phyloP scores from a whole-genome alignment of 2,329 filamentous ascomycete genomes.

The Colletotrichum sp. region DNA sequence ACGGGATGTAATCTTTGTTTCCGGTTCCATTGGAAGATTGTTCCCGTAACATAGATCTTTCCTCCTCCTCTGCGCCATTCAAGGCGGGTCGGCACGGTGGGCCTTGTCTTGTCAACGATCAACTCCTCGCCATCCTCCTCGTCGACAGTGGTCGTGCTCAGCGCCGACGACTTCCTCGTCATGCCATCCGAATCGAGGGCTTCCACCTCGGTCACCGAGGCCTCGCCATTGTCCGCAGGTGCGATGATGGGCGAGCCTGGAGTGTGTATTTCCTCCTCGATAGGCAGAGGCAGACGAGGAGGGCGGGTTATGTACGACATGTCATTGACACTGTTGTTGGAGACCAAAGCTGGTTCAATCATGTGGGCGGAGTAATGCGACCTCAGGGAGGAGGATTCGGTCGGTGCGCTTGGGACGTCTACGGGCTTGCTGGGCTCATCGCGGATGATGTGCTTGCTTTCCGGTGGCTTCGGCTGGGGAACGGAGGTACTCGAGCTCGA shows the following conservation, averaged over 20 bases:
- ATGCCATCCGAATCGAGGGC: conserved; percentile 54
- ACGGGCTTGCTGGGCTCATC: conserved; percentile 60
- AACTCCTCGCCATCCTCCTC: conserved; percentile 82
- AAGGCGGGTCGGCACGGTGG: conserved; percentile 82
- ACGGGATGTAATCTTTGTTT: conserved; percentile 87
- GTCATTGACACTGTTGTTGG: conserved; percentile 64
- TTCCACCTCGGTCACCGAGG: conserved; percentile 57
- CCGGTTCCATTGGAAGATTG: conserved; percentile 96
- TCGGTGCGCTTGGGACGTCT: conserved; percentile 53
- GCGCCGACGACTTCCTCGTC: conserved; percentile 59
- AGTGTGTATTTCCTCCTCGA: conserved; percentile 88
- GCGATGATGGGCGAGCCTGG: conserved; percentile 90
- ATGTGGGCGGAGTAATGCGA: conserved; percentile 40
- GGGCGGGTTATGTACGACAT: conserved; percentile 73
- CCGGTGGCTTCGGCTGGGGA: conserved; percentile 23
- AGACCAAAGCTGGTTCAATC: conserved; percentile 48
- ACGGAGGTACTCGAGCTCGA: conserved; percentile 23
- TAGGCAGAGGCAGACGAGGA: conserved; percentile 87
- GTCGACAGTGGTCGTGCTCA: conserved; percentile 71
- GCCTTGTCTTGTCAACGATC: conserved; percentile 74
- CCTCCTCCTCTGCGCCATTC: conserved; percentile 86
- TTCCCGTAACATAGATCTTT: conserved; percentile 95
- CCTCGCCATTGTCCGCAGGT: conserved; percentile 68
- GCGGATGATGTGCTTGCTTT: conserved; percentile 25
- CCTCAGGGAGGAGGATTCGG: conserved; percentile 39